Evolutionary conservation across 352 stramenopile species (phyloP).

Genomic region (Phytophthora colocasiae): DNA sequence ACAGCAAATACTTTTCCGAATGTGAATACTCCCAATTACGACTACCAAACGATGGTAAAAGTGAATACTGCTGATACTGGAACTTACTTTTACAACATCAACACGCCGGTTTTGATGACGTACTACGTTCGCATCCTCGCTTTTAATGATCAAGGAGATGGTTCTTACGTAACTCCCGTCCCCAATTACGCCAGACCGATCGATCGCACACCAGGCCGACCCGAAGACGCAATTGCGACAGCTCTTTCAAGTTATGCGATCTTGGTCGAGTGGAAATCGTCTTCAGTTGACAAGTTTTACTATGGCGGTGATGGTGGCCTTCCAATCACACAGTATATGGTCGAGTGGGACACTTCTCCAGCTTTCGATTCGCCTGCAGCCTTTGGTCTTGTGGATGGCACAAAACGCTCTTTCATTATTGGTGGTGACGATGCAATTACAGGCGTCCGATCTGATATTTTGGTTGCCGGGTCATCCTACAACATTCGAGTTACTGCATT

Average conservation of each 20-base stretch:
- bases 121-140: constrained; percentile 93
- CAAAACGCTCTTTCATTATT: constrained; percentile 82
- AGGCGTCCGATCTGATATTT: constrained; percentile 82
- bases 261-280: constrained; percentile 90
- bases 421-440: constrained; percentile 93
- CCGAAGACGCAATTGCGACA: constrained; percentile 61
- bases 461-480: constrained; percentile 84
- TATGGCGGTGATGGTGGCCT: constrained; percentile 94
- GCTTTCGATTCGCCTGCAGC: constrained; percentile 91
- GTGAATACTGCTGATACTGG: constrained; percentile 44
- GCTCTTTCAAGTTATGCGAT: constrained; percentile 92
- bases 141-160: constrained; percentile 91
- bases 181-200: constrained; percentile 60
- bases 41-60: constrained; percentile 53
- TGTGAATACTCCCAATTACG: constrained; percentile 73
- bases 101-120: constrained; percentile 55
- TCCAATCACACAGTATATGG: constrained; percentile 94
- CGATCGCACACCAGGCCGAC: constrained; percentile 79
- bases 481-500: constrained; percentile 80
- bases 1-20: constrained; percentile 73
- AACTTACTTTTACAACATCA: constrained; percentile 94
- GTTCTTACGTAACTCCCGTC: constrained; percentile 48
- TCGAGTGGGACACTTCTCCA: constrained; percentile 94
- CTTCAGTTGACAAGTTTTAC: constrained; percentile 78
- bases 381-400: constrained; percentile 61